Evolutionary conservation across 2,329 filamentous ascomycete species (phyloP).

Genomic region (Cordyceps militaris): DNA sequence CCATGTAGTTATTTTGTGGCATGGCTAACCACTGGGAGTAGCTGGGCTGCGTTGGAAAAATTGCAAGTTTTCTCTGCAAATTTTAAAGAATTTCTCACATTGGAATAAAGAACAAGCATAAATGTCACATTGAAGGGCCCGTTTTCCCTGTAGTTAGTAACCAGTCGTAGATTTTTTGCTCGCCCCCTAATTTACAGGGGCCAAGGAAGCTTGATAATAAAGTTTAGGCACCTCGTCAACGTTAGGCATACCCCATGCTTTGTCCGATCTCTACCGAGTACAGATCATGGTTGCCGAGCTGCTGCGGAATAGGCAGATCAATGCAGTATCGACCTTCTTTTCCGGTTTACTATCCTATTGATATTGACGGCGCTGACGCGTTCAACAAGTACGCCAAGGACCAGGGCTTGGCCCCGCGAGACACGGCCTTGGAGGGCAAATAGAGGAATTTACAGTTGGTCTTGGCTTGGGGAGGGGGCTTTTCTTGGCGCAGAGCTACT

Average conservation of each 20-base stretch:
- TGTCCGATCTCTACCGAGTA: neutral
- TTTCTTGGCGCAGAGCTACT: neutral
- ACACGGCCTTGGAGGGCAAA: neutral
- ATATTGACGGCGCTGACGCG: neutral
- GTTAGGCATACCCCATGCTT: neutral
- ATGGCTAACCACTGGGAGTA: no score
- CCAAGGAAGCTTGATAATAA: conserved; percentile 1
- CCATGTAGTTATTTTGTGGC: no score
- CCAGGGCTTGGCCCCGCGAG: neutral
- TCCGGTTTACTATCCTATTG: no score
- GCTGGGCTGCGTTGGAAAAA: no score
- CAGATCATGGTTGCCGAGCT: neutral
- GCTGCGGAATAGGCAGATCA: neutral
- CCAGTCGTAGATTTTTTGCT: no score
- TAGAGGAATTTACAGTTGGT: neutral
- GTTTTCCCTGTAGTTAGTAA: no score
- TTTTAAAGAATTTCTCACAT: no score
- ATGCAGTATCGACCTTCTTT: neutral
- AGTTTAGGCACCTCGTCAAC: neutral
- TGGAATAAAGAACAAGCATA: no score
- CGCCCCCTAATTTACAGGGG: no score
- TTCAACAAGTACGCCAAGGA: neutral
- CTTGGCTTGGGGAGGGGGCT: conserved; percentile 1
- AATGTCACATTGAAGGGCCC: no score
- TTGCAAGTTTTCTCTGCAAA: no score